Conservation (phyloP, 306 rosid genomes). For the Vigna nakashimae region DNA sequence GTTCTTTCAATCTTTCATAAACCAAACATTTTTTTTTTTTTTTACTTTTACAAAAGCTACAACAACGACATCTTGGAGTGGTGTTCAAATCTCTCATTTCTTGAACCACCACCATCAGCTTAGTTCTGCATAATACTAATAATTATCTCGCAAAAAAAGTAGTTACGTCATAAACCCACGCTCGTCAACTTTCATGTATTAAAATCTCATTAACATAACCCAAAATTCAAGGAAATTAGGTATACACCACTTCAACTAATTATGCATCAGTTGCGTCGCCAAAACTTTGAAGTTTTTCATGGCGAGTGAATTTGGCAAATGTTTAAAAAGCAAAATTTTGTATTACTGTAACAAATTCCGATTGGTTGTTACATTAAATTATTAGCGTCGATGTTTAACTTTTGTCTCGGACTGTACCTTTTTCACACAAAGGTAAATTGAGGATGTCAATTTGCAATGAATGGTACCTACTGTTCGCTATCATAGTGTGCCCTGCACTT, state of each 20-base stretch:
- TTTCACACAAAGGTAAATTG: conserved; percentile 15
- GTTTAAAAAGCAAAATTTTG: neutral
- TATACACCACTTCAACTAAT: neutral
- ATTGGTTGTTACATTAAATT: conserved; percentile 6
- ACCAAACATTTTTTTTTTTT: neutral
- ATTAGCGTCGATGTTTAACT: neutral
- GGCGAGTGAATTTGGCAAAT: no score
- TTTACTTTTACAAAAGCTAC: conserved; percentile 12
- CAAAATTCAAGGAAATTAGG: neutral
- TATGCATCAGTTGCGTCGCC: neutral
- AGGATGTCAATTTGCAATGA: conserved; percentile 34
- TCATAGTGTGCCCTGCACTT: conserved; percentile 18
- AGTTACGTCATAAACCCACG: neutral
- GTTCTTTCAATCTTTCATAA: conserved; percentile 19
- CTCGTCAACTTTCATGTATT: neutral
- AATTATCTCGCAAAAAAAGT: neutral
- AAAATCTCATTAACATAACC: neutral
- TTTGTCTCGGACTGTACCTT: conserved; percentile 2
- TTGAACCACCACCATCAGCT: neutral
- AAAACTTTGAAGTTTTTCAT: neutral
- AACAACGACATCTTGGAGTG: neutral
- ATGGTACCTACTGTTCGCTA: conserved; percentile 25
- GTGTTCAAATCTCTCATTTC: neutral
- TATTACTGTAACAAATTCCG: neutral
- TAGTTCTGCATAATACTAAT: neutral